Evolutionary conservation across 139 green algal species (phyloP).

Genomic region (Auxenochlorella protothecoides): DNA sequence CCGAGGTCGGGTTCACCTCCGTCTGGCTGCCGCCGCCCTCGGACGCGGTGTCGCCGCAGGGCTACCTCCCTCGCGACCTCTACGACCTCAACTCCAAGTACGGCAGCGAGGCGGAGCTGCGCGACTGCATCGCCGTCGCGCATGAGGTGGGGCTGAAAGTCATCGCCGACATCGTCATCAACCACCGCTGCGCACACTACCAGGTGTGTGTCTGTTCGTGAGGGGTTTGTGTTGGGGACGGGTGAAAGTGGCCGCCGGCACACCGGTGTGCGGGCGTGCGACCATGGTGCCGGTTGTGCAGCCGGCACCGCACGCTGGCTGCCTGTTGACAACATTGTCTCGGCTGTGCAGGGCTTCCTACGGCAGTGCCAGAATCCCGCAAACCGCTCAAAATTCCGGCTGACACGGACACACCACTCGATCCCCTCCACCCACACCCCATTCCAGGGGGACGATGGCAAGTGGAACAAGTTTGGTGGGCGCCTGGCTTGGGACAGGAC

Average conservation of each 20-base stretch:
- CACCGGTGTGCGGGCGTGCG: too few relatives aligned
- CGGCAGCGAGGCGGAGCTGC: constrained; percentile 63
- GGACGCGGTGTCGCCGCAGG: constrained; percentile 75
- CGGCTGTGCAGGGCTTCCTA: too few relatives aligned
- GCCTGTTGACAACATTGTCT: not conserved
- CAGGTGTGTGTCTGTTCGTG: constrained; percentile 17
- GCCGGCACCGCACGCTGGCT: not conserved
- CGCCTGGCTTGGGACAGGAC: constrained; percentile 78
- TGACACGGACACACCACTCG: not conserved
- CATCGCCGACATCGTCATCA: constrained; percentile 94
- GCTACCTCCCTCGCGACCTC: constrained; percentile 78
- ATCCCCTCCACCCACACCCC: not conserved
- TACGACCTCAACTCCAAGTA: constrained; percentile 72
- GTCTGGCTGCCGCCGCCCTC: constrained; percentile 91
- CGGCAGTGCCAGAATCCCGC: too few relatives aligned
- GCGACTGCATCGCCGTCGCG: constrained; percentile 49
- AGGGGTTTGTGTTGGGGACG: too few relatives aligned
- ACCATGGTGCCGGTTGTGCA: not conserved
- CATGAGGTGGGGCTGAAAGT: constrained; percentile 65
- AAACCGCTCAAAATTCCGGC: too few relatives aligned
- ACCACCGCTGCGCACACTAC: constrained; percentile 74
- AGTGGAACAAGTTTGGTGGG: constrained; percentile 83
- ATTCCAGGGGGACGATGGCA: constrained; percentile 59
- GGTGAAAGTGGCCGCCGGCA: too few relatives aligned
- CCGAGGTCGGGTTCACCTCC: constrained; percentile 73